These are phyloP conservation scores for Eustoma russellianum DNA, from an alignment of 257 asterid species.

Conservation along the genomic window DNA sequence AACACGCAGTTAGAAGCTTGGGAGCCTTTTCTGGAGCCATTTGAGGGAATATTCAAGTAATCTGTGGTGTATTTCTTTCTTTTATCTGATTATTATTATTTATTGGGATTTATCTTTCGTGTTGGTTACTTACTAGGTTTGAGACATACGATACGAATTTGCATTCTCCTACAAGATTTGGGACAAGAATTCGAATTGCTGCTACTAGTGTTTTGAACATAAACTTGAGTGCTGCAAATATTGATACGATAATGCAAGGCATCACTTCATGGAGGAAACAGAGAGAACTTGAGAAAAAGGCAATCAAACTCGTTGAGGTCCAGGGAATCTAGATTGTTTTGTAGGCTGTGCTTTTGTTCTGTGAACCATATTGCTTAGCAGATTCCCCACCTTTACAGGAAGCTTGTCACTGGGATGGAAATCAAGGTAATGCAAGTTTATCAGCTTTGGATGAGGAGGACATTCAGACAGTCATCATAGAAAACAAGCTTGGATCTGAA, in stretches of 20 bases:
- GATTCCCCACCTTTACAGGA: slow-evolving; percentile 42
- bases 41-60: slow-evolving; percentile 96
- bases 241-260: slow-evolving; percentile 67
- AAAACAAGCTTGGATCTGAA: slow-evolving; percentile 95
- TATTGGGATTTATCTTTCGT: slow-evolving; percentile 14
- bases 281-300: slow-evolving; percentile 89
- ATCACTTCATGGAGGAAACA: slow-evolving; percentile 84
- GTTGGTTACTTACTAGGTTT: slow-evolving; percentile 40
- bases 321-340: slow-evolving; percentile 1
- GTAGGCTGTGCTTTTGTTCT: neutral
- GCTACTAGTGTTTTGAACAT: slow-evolving; percentile 76
- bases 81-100: neutral
- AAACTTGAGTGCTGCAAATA: slow-evolving; percentile 79
- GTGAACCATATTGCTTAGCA: slow-evolving; percentile 12
- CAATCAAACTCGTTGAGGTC: slow-evolving; percentile 64
- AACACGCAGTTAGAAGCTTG: slow-evolving; percentile 86
- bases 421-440: slow-evolving; percentile 36
- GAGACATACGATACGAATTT: slow-evolving; percentile 73
- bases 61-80: slow-evolving; percentile 2
- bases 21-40: slow-evolving; percentile 98
- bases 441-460: slow-evolving; percentile 90
- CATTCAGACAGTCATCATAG: slow-evolving; percentile 67
- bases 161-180: slow-evolving; percentile 52
- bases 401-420: slow-evolving; percentile 41
- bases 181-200: slow-evolving; percentile 77